These are phyloP conservation scores for Heterobasidion annosum DNA, from an alignment of 1,284 basidiomycete species.

Conservation along the genomic window DNA sequence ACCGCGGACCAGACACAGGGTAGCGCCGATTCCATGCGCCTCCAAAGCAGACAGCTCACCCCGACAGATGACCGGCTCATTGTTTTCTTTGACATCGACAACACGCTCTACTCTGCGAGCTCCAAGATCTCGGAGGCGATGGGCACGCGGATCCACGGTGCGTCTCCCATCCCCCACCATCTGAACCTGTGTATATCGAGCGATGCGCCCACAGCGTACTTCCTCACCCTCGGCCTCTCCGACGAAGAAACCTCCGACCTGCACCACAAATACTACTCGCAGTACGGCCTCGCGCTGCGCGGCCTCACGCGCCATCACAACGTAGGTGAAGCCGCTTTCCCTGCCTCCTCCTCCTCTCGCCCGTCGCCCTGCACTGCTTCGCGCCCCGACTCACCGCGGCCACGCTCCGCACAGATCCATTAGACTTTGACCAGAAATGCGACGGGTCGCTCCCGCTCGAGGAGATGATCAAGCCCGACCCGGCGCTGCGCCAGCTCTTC, in stretches of 20 bases:
- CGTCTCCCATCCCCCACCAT: background rate
- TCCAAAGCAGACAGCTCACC: background rate
- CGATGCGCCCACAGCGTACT: slow-evolving; percentile 50
- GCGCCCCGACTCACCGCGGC: background rate
- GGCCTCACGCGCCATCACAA: slow-evolving; percentile 75
- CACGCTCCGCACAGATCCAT: slow-evolving; percentile 44
- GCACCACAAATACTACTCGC: slow-evolving; percentile 68
- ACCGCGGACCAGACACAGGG: slow-evolving; percentile 7
- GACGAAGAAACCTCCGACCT: slow-evolving; percentile 66
- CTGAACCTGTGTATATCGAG: background rate
- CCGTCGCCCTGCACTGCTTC: background rate
- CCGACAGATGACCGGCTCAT: slow-evolving; percentile 43
- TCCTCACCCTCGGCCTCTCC: slow-evolving; percentile 58
- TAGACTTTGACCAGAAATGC: slow-evolving; percentile 83
- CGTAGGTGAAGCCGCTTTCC: slow-evolving; percentile 44
- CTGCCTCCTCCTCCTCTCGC: background rate
- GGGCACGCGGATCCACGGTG: slow-evolving; percentile 73
- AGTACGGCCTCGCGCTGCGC: slow-evolving; percentile 81
- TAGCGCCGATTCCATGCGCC: background rate
- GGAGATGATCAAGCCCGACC: slow-evolving; percentile 65
- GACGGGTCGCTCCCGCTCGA: slow-evolving; percentile 82
- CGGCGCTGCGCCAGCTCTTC: slow-evolving; percentile 56
- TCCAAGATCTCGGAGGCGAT: slow-evolving; percentile 74
- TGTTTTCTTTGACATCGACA: slow-evolving; percentile 83
- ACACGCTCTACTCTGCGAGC: slow-evolving; percentile 75